phyloP scores from a whole-genome alignment of 208 protist genomes.

The Acanthamoeba culbertsoni region DNA sequence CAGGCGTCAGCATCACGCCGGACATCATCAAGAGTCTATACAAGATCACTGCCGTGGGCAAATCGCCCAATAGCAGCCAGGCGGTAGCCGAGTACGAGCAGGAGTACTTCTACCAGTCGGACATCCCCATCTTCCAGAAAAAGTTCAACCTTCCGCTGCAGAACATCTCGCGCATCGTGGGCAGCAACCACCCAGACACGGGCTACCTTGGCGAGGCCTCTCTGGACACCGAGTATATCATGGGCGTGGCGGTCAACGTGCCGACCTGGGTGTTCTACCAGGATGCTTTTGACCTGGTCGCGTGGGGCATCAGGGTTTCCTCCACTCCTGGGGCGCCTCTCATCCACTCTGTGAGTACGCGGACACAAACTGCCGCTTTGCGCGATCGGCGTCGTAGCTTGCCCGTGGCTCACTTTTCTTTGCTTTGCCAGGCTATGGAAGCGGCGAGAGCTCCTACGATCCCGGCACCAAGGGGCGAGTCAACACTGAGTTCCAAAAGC shows the following conservation, averaged over 20 bases:
- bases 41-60: not conserved
- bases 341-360: not conserved
- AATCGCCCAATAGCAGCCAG: not conserved
- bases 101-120: not conserved
- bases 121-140: slow-evolving; percentile 5
- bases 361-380: not conserved
- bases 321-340: not conserved
- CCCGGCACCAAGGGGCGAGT: not conserved
- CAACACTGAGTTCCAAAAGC: slow-evolving; percentile 56
- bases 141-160: not conserved
- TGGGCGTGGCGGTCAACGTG: not conserved
- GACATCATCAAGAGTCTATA: slow-evolving; percentile 12
- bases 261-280: not conserved
- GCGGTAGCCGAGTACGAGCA: slow-evolving; percentile 28
- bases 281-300: not conserved
- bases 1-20: not conserved
- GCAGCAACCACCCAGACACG: not conserved
- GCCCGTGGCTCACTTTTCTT: not conserved
- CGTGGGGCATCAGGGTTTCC: not conserved
- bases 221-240: slow-evolving; percentile 47
- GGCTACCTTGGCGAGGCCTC: slow-evolving; percentile 1
- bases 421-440: not conserved
- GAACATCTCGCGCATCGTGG: not conserved
- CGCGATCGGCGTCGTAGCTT: not conserved
- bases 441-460: not conserved